Conservation (phyloP, 2,329 filamentous ascomycete species). For the Diplocarpon mali region DNA sequence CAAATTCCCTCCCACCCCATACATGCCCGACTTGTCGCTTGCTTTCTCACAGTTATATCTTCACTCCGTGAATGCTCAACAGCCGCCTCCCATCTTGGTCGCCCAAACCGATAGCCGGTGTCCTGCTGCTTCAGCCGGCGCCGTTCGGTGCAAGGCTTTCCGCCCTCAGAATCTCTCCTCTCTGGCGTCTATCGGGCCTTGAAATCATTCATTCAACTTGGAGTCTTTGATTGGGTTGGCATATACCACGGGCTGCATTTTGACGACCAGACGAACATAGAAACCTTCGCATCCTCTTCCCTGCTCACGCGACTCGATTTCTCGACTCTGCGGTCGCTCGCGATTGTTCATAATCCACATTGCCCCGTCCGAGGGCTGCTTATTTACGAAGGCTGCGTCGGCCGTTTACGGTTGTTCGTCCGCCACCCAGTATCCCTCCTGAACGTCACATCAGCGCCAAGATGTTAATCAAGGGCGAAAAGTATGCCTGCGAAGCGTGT, state of each 20-base stretch:
- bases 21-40: conserved; percentile 17
- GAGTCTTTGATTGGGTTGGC: conserved; percentile 17
- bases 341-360: conserved; percentile 22
- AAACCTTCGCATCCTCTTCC: conserved; percentile 7
- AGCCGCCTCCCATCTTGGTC: conserved; percentile 23
- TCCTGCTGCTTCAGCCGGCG: conserved; percentile 27
- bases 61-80: conserved; percentile 8
- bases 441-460: conserved; percentile 22
- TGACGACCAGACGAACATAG: conserved; percentile 5
- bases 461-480: conserved; percentile 90
- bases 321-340: conserved; percentile 26
- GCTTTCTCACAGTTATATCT: conserved; percentile 6
- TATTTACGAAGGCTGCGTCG: conserved; percentile 19
- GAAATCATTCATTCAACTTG: conserved; percentile 15
- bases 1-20: conserved; percentile 3
- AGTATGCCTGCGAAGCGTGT: conserved; percentile 87
- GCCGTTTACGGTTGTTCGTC: conserved; percentile 22
- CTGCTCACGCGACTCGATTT: conserved; percentile 24
- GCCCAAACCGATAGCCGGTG: conserved; percentile 25
- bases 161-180: conserved; percentile 18
- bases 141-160: conserved; percentile 28
- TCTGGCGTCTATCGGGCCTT: conserved; percentile 25
- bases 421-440: conserved; percentile 13
- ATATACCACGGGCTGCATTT: conserved; percentile 23
- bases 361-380: conserved; percentile 20